Conservation (phyloP, 1,139 yeast species). For the Magnusiomyces tetraspermus region DNA sequence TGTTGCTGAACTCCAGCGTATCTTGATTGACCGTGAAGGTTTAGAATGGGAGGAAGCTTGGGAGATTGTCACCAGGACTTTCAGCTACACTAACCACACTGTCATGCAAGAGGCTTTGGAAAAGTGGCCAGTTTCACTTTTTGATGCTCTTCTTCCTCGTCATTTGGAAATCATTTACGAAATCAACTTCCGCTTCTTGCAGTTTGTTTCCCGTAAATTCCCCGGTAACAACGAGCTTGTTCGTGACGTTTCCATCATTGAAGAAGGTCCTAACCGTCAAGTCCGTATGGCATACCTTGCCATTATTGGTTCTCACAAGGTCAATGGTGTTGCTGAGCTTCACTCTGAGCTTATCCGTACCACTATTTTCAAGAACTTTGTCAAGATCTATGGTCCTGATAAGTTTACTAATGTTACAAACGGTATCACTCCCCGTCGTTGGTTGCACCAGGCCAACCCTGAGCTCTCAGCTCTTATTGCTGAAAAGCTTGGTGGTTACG, state of each 20-base stretch:
- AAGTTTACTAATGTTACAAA: constrained; percentile 89
- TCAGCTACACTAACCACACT: constrained; percentile 92
- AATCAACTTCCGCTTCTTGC: constrained; percentile 70
- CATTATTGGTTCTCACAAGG: constrained; percentile 84
- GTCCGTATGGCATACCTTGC: constrained; percentile 92
- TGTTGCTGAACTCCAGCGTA: constrained; percentile 79
- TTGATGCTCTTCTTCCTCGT: constrained; percentile 75
- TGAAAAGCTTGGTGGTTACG: constrained; percentile 59
- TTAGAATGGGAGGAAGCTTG: constrained; percentile 79
- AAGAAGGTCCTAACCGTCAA: constrained; percentile 69
- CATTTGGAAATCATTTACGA: constrained; percentile 87
- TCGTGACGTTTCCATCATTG: constrained; percentile 69
- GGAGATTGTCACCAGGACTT: constrained; percentile 69
- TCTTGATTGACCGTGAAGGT: constrained; percentile 74
- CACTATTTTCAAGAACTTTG: constrained; percentile 86
- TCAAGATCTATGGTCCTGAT: constrained; percentile 65
- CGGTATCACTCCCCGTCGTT: constrained; percentile 93
- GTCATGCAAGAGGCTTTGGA: constrained; percentile 92
- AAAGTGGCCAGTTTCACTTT: constrained; percentile 84
- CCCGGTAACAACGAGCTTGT: constrained; percentile 59
- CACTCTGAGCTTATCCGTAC: constrained; percentile 87
- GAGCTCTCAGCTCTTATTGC: constrained; percentile 62
- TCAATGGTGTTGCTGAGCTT: constrained; percentile 91
- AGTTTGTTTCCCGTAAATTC: constrained; percentile 63
- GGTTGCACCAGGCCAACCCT: constrained; percentile 94